phyloP scores from a whole-genome alignment of 2,329 filamentous ascomycete species.

The Fusarium bulbicola region DNA sequence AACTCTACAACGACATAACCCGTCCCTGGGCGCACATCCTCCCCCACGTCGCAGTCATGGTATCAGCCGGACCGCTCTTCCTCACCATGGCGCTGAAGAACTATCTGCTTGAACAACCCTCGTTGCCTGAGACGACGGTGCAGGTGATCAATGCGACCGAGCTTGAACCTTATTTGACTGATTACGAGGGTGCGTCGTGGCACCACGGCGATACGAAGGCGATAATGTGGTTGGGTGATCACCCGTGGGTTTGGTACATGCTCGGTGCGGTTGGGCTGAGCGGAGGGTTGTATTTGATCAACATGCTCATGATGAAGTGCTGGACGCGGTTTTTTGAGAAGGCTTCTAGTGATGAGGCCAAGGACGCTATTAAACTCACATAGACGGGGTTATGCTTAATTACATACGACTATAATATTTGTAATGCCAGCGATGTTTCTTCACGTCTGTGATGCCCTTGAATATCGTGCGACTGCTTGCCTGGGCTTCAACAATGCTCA shows the following conservation, averaged over 20 bases:
- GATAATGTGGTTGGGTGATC: conserved; percentile 58
- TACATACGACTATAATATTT: conserved; percentile 20
- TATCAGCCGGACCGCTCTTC: conserved; percentile 79
- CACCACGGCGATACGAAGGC: conserved; percentile 57
- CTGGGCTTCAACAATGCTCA: not conserved
- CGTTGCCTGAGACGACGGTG: conserved; percentile 39
- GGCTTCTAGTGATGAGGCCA: conserved; percentile 13
- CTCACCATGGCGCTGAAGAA: conserved; percentile 80
- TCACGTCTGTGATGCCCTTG: not conserved
- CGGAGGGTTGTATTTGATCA: conserved; percentile 29
- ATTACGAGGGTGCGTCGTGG: conserved; percentile 54
- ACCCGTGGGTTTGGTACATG: conserved; percentile 46
- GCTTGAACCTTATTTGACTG: conserved; percentile 47
- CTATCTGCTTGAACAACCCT: conserved; percentile 65
- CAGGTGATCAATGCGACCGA: conserved; percentile 42
- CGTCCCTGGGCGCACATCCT: conserved; percentile 71
- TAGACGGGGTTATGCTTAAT: conserved; percentile 4
- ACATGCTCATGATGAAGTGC: conserved; percentile 20
- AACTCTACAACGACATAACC: conserved; percentile 63
- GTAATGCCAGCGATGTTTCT: conserved; percentile 22
- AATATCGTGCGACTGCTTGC: not conserved
- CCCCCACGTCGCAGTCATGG: conserved; percentile 82
- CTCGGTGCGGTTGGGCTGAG: conserved; percentile 41
- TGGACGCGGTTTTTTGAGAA: conserved; percentile 22
- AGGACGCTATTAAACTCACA: conserved; percentile 34